Base-by-base conservation (phyloP, 2,329 filamentous ascomycete species). In the Rosellinia necatrix region DNA sequence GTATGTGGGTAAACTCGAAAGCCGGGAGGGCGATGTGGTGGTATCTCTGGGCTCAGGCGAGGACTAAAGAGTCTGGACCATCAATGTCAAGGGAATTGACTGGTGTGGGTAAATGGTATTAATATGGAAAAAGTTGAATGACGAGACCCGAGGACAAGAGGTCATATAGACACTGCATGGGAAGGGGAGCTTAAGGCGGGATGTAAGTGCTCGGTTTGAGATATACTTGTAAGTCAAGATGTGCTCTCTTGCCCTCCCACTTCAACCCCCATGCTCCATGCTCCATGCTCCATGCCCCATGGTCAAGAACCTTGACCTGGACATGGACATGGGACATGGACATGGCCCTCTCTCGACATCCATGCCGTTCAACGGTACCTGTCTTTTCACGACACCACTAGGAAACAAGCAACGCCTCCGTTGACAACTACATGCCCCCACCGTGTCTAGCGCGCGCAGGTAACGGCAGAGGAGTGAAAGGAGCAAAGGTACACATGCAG, bases 31-130 rank as follows among this genome's bases (percentile, higher is more conserved):
- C 34, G 24, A 46, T 49, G 43, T 49, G 32, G 27, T 59, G 50
- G 41, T 57, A 40, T 57, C 46, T 60, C 59, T 66, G 53, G 63
- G 61, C 65, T 67, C 60, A 62, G 64, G 47, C 60, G 55, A 64
- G 62, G 61, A 57, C 62, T 57, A 58, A 63, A 27, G 57, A 61
- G 58, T 67, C 67, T 67, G 65, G 65, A 60, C 63, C 62, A 63
- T 68, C 60, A 68, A 68, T 61, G 53, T 67, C 66, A 68, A 66
- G 65, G 64, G 65, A 66, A 67, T 66, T 72, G 68, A 72, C 68
- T 74, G 72, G 72, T 68, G 67, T 74, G 75, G 73, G 67, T 73
- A 72, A 75, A 76, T 73, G 62, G 68, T 57, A 64, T 73, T 72
- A 73, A 76, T 76, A 75, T 75, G 72, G 69, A 71, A 70, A 71